Percentiles rank a stretch among this genome's conserved stretches.
These are phyloP conservation scores for Tolypocladium paradoxum DNA, from an alignment of 2,329 filamentous ascomycete genomes.

Conservation along the genomic window DNA sequence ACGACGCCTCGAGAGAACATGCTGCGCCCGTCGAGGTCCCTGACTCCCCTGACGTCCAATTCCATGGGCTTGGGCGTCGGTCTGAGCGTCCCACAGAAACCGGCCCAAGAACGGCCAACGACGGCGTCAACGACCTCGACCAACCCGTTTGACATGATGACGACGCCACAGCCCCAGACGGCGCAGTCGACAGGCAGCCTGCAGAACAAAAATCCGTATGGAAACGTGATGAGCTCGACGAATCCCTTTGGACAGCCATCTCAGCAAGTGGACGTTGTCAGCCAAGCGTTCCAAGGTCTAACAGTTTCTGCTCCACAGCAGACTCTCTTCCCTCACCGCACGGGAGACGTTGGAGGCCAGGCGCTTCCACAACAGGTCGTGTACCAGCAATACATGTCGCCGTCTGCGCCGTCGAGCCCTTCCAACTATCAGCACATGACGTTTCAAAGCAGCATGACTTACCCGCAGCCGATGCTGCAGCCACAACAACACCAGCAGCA, in stretches of 20 bases:
- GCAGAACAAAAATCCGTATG: conserved; percentile 45
- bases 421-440: conserved; percentile 27
- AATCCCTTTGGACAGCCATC: conserved; percentile 58
- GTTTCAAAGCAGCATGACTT: conserved; percentile 33
- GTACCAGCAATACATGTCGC: conserved; percentile 33
- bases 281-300: conserved; percentile 65
- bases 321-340: conserved; percentile 63
- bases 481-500: conserved; percentile 23
- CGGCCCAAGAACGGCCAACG: conserved; percentile 21
- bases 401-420: conserved; percentile 29
- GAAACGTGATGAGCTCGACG: conserved; percentile 30
- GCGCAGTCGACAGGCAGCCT: conserved; percentile 54
- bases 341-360: conserved; percentile 46
- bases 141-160: conserved; percentile 58
- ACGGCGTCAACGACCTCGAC: conserved; percentile 39
- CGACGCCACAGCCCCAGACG: conserved; percentile 45
- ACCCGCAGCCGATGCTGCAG: conserved; percentile 24
- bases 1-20: conserved; percentile 34
- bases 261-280: conserved; percentile 33
- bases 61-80: conserved; percentile 20
- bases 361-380: conserved; percentile 25
- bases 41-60: conserved; percentile 40
- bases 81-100: conserved; percentile 19
- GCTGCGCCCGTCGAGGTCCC: conserved; percentile 37
- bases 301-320: conserved; percentile 49